These are phyloP conservation scores for Amaranthus tricolor DNA, from an alignment of 179 eudicot genomes.

Conservation along the genomic window DNA sequence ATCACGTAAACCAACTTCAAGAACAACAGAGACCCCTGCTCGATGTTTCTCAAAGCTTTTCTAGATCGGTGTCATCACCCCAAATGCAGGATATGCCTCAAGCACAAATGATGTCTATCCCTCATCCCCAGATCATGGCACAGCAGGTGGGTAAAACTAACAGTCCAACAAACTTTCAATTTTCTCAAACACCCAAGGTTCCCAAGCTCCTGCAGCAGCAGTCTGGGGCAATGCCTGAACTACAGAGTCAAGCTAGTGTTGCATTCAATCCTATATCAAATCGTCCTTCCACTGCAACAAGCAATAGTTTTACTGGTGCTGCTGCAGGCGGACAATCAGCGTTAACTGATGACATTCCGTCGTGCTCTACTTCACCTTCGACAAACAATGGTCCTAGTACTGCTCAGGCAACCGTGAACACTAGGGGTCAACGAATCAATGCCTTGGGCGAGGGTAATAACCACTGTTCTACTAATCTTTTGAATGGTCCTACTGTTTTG, in stretches of 20 bases:
- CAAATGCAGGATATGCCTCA: constrained; percentile 51
- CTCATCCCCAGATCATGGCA: constrained; percentile 49
- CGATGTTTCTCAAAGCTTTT: constrained; percentile 58
- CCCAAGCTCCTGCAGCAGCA: constrained; percentile 54
- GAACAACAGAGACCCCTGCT: constrained; percentile 49
- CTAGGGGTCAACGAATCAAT: constrained; percentile 39
- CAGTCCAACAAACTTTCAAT: constrained; percentile 38
- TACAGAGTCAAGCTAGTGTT: constrained; percentile 42
- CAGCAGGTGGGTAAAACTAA: constrained; percentile 51
- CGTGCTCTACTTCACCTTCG: constrained; percentile 89
- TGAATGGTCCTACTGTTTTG: constrained; percentile 44
- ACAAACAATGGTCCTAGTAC: constrained; percentile 55
- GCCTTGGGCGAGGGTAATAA: constrained; percentile 40
- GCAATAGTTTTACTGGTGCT: constrained; percentile 45
- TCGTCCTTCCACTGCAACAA: constrained; percentile 47
- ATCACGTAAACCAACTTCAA: constrained; percentile 44
- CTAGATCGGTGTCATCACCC: constrained; percentile 48
- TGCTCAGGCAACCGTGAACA: constrained; percentile 41
- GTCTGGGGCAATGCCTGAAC: constrained; percentile 43
- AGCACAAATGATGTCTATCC: constrained; percentile 30
- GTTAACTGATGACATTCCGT: constrained; percentile 70
- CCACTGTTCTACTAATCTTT: constrained; percentile 42
- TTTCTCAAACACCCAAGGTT: constrained; percentile 50
- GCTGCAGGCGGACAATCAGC: constrained; percentile 57
- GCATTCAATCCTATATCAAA: constrained; percentile 34